A percentile compares a stretch with the other conserved stretches of the same genome.
phyloP scores from a whole-genome alignment of 345 rosid genomes.

The Raphanus sativus region DNA sequence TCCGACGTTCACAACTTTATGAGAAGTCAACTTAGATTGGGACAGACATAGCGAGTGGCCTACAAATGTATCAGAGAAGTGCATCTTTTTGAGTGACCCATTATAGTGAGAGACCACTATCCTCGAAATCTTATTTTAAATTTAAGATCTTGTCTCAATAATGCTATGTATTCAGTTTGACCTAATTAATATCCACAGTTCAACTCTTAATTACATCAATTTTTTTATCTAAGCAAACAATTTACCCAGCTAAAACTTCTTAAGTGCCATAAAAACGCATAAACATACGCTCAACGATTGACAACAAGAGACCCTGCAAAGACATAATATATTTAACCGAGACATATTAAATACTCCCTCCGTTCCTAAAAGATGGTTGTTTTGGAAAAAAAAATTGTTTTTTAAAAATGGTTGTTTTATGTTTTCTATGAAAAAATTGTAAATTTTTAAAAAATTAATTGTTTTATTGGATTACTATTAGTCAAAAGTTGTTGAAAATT shows the following conservation, averaged over 20 bases:
- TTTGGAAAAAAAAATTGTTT: too few species aligned
- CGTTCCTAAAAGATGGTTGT: too few species aligned
- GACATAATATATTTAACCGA: not conserved
- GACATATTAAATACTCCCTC: not conserved
- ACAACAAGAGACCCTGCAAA: not conserved
- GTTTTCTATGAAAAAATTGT: too few species aligned
- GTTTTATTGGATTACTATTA: too few species aligned
- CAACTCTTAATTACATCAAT: not conserved
- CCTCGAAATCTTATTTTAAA: constrained; percentile 11
- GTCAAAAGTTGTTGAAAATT: too few species aligned
- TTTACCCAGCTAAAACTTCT: not conserved
- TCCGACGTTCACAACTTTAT: constrained; percentile 44
- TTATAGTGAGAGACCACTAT: constrained; percentile 40
- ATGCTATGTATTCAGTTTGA: constrained; percentile 12
- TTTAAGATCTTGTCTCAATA: not conserved
- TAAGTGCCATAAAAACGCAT: not conserved
- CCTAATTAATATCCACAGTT: constrained; percentile 10
- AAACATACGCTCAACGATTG: not conserved
- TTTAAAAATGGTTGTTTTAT: too few species aligned
- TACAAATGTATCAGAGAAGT: constrained; percentile 41
- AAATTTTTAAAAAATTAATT: too few species aligned
- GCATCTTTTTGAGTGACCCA: constrained; percentile 38
- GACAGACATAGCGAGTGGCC: constrained; percentile 57
- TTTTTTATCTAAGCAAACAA: not conserved
- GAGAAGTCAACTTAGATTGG: constrained; percentile 41